Evolutionary conservation across 331 rosid genomes (phyloP), one percentile per base, ranked within the genome.

Genomic region (Quercus tomentella): DNA sequence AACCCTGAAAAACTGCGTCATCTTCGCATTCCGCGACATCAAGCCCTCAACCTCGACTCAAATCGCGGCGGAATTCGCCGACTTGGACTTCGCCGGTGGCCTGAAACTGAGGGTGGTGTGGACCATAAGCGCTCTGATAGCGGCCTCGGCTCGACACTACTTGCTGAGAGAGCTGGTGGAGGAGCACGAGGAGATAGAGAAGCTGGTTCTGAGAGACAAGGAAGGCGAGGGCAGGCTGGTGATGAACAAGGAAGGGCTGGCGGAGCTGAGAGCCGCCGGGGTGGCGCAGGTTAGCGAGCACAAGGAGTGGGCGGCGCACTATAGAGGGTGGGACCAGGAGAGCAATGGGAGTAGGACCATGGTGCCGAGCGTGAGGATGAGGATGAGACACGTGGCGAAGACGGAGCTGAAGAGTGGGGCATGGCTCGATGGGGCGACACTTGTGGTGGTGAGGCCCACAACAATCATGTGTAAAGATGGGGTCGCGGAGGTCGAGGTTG

Each of bases 111-210:
- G 82, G 23, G 87, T 88, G 33, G 79, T 80, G n/a, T 77, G 85
- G 92, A 84, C 87, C 61, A 84, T 89, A 14, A 82, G 79, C 54
- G 76, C 84, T 0, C 55, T 86, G 81, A 75, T 89, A 10, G 86
- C 87, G 56, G 90, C 92, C 14, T 80, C 90, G 66, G 84, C 88
- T 23, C 80, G 92, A 85, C 90, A 89, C 76, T 65, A 74, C 52
- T 26, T 89, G 84, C 33, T 84, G 84, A 76, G 55, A 56, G 86
- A 86, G 69, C 70, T 84, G 80, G 82, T 67, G 77, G 52, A 2
- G 77, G 79, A 84, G 81, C 86, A 86, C 51, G 25, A 18, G 16
- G 79, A 72, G 73, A 57, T 86, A 21, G 82, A 76, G 62, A 71
- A 18, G 8, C 8, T 89, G 71, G 70, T 82, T 4, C 4, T 88